Conservation (phyloP, 306 rosid species). For the Urtica urens region DNA sequence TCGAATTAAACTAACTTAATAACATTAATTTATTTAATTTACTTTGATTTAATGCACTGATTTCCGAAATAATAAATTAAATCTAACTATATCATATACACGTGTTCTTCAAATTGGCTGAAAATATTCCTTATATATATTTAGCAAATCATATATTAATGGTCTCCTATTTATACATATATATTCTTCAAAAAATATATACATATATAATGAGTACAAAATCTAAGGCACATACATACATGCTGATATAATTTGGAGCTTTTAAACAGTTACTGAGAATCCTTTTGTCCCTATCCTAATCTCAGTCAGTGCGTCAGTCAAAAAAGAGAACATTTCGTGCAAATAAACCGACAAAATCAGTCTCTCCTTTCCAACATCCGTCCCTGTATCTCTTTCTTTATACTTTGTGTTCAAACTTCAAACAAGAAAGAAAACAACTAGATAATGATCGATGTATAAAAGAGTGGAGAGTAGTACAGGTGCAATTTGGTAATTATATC, state of each 20-base stretch:
- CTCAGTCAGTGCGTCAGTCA: slow-evolving; percentile 31
- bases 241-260: slow-evolving; percentile 18
- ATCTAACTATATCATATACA: no score
- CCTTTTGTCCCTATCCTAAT: slow-evolving; percentile 23
- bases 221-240: slow-evolving; percentile 6
- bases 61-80: no score
- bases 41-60: no score
- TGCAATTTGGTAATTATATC: slow-evolving; percentile 42
- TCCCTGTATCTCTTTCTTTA: slow-evolving; percentile 56
- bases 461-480: slow-evolving; percentile 60
- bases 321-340: slow-evolving; percentile 47
- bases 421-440: no score
- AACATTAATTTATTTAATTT: no score
- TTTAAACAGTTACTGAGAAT: slow-evolving; percentile 48
- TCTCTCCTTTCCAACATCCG: slow-evolving; percentile 55
- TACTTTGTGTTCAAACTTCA: slow-evolving; percentile 51
- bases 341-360: slow-evolving; percentile 79
- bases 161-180: no score
- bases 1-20: no score
- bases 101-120: no score
- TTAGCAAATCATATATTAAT: no score
- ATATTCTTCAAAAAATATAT: no score
- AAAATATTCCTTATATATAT: no score
- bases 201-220: slow-evolving; percentile 1
- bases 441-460: slow-evolving; percentile 8